Base-by-base conservation (phyloP, 2,329 filamentous ascomycete species). In the Neonectria neomacrospora region DNA sequence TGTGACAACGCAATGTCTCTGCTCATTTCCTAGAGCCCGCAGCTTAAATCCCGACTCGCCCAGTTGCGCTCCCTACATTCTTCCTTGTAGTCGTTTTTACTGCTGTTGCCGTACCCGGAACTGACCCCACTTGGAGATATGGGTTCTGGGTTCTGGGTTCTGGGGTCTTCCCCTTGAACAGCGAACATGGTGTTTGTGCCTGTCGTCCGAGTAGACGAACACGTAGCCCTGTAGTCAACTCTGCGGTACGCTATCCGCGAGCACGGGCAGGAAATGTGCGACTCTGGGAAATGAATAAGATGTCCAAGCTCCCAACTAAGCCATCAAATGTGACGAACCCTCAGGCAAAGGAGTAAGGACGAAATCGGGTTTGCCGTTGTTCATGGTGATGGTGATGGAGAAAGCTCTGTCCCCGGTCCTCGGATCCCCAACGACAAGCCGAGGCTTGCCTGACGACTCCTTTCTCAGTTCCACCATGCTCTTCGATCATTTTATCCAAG, bases 201-300 rank as follows among this genome's bases (percentile, higher is more conserved):
- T 34, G 60, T 69, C 54, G 54, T 68, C 66, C 67, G 63, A 65
- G 47, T 11, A 58, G 61, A 56, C 56, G 67, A 71, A 71, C 60
- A 72, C 63, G 63, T 69, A 61, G 61, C 61, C 60, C 28, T 65
- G 61, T 62, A 51, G 63, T 63, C 67, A 64, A 39, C 56, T 50
- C 48, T 61, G 32, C 53, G 66, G 58, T 63, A 69, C 53, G 53
- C 61, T 47, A 61, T 63, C 48, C 41, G 54, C 28, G 54, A 63
- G 69, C 69, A 70, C 69, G 58, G 71, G 39, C 63, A 59, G 53
- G 56, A 67, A 68, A 59, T 57, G 5, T 61, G 23, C 28, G 45
- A n/a, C 51, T 59, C 54, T 53, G 57, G 65, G 71, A 73, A 72
- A 73, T 73, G 67, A 72, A 59, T 2, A 26, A 14, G 34, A 62